A percentile compares a stretch with the other conserved stretches of the same genome.
These are phyloP conservation scores for Eimeria sp. DNA, from an alignment of 169 alveolate species.

Conservation along the genomic window DNA sequence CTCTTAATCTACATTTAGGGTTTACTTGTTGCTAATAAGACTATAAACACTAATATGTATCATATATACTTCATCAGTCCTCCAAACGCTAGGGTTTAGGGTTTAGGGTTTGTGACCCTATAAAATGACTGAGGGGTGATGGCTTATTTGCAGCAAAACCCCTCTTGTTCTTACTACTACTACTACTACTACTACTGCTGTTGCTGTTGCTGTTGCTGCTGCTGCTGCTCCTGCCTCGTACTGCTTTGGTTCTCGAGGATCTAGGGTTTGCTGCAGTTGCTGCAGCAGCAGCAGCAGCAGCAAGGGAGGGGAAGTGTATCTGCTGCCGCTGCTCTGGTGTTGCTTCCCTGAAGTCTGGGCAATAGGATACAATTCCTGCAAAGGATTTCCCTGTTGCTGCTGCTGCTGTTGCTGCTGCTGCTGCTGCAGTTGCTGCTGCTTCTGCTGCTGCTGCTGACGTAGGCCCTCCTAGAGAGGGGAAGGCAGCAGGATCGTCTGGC, in stretches of 20 bases:
- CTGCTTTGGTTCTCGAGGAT: not conserved
- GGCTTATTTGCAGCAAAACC: not conserved
- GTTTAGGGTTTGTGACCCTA: constrained; percentile 6
- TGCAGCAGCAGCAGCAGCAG: constrained; percentile 29
- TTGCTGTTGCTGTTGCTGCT: not conserved
- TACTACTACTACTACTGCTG: not conserved
- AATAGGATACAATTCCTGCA: not conserved
- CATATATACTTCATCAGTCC: not conserved
- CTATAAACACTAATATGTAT: not conserved
- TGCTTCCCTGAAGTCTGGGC: not conserved
- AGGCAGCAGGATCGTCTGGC: constrained; percentile 9
- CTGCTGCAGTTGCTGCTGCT: not conserved
- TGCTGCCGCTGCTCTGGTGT: constrained; percentile 10
- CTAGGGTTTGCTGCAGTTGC: not conserved
- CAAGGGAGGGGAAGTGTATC: not conserved
- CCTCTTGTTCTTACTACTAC: not conserved
- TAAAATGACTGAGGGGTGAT: not conserved
- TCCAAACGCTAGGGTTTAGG: not conserved
- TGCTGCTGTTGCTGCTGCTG: not conserved
- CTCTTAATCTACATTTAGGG: not conserved
- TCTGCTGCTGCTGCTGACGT: constrained; percentile 3
- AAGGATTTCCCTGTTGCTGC: not conserved
- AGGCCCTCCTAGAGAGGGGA: not conserved
- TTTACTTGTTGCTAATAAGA: not conserved
- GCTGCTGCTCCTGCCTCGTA: not conserved